Evolutionary conservation across 352 stramenopile species (phyloP).

Genomic region (Globisporangium yorkense): DNA sequence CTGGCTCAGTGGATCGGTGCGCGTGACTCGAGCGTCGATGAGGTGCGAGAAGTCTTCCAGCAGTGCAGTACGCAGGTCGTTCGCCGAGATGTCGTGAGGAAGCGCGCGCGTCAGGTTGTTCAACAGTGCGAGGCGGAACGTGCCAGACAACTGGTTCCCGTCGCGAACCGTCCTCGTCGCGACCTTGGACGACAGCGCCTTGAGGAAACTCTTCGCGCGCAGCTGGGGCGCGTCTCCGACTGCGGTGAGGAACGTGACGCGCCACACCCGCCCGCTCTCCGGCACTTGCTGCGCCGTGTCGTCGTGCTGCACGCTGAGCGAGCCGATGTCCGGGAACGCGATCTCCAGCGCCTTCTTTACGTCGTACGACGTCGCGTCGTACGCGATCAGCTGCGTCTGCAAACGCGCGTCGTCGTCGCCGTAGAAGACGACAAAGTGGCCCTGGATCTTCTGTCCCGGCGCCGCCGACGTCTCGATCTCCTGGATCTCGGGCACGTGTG

Average conservation of each 20-base stretch:
- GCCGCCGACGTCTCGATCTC: constrained; percentile 78
- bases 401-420: constrained; percentile 7
- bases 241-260: constrained; percentile 85
- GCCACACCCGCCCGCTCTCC: constrained; percentile 79
- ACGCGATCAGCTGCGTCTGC: constrained; percentile 47
- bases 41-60: constrained; percentile 45
- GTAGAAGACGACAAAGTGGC: constrained; percentile 61
- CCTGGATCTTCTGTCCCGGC: constrained; percentile 84
- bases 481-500: constrained; percentile 88
- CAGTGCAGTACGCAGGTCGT: constrained; percentile 43
- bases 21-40: constrained; percentile 56
- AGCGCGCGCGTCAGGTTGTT: constrained; percentile 50
- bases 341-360: constrained; percentile 50
- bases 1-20: constrained; percentile 51
- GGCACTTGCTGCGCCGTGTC: constrained; percentile 47
- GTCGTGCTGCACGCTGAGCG: constrained; percentile 43
- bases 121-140: constrained; percentile 80
- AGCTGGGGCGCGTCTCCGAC: constrained; percentile 83
- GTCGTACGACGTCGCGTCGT: constrained; percentile 67
- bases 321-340: constrained; percentile 40
- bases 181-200: constrained; percentile 66
- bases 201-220: constrained; percentile 57
- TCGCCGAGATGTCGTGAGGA: constrained; percentile 56
- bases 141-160: constrained; percentile 85
- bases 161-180: constrained; percentile 64